A percentile compares a stretch with the other conserved stretches of the same genome.
phyloP scores from a whole-genome alignment of 2,329 filamentous ascomycete species.

The Pochonia chlamydosporia region DNA sequence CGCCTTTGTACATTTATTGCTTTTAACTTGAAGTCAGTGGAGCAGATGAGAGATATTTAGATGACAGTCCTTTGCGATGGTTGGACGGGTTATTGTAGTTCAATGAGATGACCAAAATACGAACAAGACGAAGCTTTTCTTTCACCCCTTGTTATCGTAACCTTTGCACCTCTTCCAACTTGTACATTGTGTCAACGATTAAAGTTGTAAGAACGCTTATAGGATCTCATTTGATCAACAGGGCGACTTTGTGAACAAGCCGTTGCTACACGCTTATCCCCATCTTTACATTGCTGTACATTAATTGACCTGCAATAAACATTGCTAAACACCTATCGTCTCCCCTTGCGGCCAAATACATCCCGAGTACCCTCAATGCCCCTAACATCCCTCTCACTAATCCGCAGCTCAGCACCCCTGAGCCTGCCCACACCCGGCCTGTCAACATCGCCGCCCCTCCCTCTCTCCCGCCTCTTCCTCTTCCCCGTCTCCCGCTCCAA shows the following conservation, averaged over 20 bases:
- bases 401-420: constrained; percentile 67
- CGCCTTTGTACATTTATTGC: constrained; percentile 26
- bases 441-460: constrained; percentile 61
- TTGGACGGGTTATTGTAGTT: background rate
- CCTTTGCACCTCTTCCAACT: too few relatives aligned
- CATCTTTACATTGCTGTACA: too few relatives aligned
- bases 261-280: too few relatives aligned
- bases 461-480: constrained; percentile 34
- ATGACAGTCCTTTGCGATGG: background rate
- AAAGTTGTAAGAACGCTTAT: background rate
- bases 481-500: constrained; percentile 55
- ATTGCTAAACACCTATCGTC: constrained; percentile 18
- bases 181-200: too few relatives aligned
- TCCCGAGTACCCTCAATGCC: constrained; percentile 56
- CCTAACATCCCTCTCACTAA: constrained; percentile 72
- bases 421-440: constrained; percentile 77
- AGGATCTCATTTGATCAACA: background rate
- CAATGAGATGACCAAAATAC: constrained; percentile 7
- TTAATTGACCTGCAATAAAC: too few relatives aligned
- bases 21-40: constrained; percentile 10
- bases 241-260: too few relatives aligned
- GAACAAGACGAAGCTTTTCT: constrained; percentile 13
- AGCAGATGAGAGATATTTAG: constrained; percentile 2
- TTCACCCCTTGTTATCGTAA: too few relatives aligned
- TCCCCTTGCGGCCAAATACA: constrained; percentile 33